phyloP scores from a whole-genome alignment of 2,329 filamentous ascomycete species.

The Beauveria pseudobassiana region DNA sequence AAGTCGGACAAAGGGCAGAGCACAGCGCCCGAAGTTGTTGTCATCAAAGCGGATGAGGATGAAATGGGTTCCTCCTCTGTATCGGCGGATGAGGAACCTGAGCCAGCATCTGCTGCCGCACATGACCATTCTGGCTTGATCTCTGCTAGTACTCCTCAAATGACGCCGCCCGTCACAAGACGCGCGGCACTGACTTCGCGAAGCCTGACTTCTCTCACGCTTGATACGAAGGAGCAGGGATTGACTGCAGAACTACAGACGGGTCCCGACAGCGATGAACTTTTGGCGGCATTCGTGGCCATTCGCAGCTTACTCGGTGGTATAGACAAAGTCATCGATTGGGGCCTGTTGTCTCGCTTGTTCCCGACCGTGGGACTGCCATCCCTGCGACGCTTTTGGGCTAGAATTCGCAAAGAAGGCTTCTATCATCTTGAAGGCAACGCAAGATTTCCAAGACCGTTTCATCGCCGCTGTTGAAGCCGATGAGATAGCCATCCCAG shows the following conservation, averaged over 20 bases:
- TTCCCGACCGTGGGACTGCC: slow-evolving; percentile 47
- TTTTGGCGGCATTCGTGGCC: slow-evolving; percentile 51
- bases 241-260: slow-evolving; percentile 13
- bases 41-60: not conserved
- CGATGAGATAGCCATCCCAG: slow-evolving; percentile 51
- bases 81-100: not conserved
- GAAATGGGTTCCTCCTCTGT: not conserved
- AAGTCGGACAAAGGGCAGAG: not conserved
- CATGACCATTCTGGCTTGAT: not conserved
- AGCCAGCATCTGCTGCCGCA: not conserved
- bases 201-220: not conserved
- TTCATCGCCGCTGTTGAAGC: slow-evolving; percentile 61
- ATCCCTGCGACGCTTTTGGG: slow-evolving; percentile 49
- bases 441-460: slow-evolving; percentile 54
- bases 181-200: not conserved
- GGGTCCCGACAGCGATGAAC: slow-evolving; percentile 20
- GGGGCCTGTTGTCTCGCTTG: slow-evolving; percentile 48
- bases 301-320: slow-evolving; percentile 53
- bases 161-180: not conserved
- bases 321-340: slow-evolving; percentile 51
- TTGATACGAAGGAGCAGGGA: not conserved
- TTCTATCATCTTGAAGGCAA: slow-evolving; percentile 44
- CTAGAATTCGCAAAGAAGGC: slow-evolving; percentile 39
- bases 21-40: not conserved
- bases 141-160: not conserved